Evolutionary conservation across 2,329 filamentous ascomycete genomes (phyloP), one percentile per base, ranked within the genome.

Genomic region (Karstenula rhodostoma): DNA sequence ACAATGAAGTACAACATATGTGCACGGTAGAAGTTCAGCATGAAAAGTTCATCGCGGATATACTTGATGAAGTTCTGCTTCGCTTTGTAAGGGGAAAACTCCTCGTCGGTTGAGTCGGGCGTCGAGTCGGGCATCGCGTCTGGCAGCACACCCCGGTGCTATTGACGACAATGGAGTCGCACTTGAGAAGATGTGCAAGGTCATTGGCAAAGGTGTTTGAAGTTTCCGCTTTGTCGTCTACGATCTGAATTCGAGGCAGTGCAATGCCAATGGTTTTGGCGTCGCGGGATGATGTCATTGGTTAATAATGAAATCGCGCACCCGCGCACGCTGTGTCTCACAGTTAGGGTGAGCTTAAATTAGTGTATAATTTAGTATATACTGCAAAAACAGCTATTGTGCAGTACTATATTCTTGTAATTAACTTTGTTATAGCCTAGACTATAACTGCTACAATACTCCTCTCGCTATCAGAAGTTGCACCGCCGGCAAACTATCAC

Each of bases 1-100:
- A 69, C 27, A 13, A 74, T 59, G 22, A 74, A 74, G 37, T 73
- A 75, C 10, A 74, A 61, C 71, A 74, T 73, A 43, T 74, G 73
- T 6, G 43, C 42, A 23, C 53, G 43, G 32, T 56, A 56, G 40
- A 56, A 56, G 19, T 56, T 56, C 17, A 56, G 27, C 13, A 33
- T 27, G 19, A 56, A 17, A 5, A 48, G 27, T 17, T 56, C 53
- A 37, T 56, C 25, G n/a, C 43, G 42, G 17, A 56, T 40, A 27
- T 48, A 48, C 23, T 37, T n/a, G n/a, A 56, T 29, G 23, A 56
- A 56, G 32, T 40, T 19, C 43, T 37, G 42, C 43, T 55, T 44
- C 9, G 37, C 25, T 22, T 55, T 42, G 23, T 32, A 23, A 8
- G 43, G 29, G n/a, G 32, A 27, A 19, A 23, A 43, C 12, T 25